Conservation (phyloP, 768 basidiomycete genomes). For the Pulveroboletus sp. region DNA sequence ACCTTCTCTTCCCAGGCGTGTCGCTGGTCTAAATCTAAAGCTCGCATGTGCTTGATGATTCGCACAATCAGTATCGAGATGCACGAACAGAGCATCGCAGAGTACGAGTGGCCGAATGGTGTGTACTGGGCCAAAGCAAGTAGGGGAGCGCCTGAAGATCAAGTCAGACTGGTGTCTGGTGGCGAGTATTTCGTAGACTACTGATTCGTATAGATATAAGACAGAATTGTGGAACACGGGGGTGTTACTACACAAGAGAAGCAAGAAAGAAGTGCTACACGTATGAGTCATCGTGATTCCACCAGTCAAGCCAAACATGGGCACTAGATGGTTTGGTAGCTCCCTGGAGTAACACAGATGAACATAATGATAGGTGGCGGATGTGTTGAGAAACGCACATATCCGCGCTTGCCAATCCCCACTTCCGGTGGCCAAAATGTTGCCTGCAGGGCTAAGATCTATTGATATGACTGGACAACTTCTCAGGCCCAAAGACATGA, state of each 20-base stretch:
- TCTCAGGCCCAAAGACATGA: conserved; percentile 6
- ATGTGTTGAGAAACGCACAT: conserved; percentile 39
- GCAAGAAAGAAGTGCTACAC: conserved; percentile 27
- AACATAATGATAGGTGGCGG: background rate
- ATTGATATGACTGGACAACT: conserved; percentile 57
- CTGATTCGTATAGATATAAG: conserved; percentile 23
- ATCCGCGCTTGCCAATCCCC: conserved; percentile 71
- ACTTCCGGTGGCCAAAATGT: conserved; percentile 61
- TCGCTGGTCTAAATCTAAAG: background rate
- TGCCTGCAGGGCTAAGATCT: conserved; percentile 58
- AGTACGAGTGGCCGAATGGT: conserved; percentile 84
- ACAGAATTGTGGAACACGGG: conserved; percentile 7
- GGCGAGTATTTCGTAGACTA: background rate
- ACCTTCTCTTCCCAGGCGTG: background rate
- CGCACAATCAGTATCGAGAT: conserved; percentile 95
- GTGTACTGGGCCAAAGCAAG: conserved; percentile 23
- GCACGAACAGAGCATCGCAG: conserved; percentile 70
- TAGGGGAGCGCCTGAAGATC: conserved; percentile 2
- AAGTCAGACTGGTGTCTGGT: background rate
- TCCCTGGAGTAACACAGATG: conserved; percentile 18
- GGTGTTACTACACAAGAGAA: conserved; percentile 21
- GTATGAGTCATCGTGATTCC: conserved; percentile 14
- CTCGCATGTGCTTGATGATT: background rate
- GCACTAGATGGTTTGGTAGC: conserved; percentile 27
- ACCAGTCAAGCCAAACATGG: conserved; percentile 3